Conservation (phyloP, 805 yeast genomes). For the Cephaloascus albidus region DNA sequence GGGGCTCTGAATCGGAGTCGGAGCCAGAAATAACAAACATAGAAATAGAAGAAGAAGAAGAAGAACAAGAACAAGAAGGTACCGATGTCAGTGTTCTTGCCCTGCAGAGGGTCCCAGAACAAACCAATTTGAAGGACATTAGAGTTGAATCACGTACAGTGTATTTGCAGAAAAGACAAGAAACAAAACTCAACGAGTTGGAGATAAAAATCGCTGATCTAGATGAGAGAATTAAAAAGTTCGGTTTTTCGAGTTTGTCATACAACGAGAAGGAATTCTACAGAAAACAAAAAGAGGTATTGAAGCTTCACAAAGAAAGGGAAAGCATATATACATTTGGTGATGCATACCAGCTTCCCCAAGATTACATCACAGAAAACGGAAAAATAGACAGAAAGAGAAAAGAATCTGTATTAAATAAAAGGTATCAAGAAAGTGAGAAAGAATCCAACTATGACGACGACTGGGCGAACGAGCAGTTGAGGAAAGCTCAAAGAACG, state of each 20-base stretch:
- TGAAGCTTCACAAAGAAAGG: slow-evolving; percentile 31
- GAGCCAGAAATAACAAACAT: background rate
- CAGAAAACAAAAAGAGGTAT: slow-evolving; percentile 37
- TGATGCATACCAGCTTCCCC: slow-evolving; percentile 45
- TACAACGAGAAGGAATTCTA: slow-evolving; percentile 42
- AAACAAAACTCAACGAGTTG: slow-evolving; percentile 30
- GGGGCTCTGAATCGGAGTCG: slow-evolving; percentile 3
- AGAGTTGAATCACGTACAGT: slow-evolving; percentile 26
- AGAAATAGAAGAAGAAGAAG: background rate
- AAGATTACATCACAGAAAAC: slow-evolving; percentile 40
- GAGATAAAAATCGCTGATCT: slow-evolving; percentile 37
- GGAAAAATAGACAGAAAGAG: slow-evolving; percentile 46
- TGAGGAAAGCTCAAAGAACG: slow-evolving; percentile 26
- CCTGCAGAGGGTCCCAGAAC: slow-evolving; percentile 3
- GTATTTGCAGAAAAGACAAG: slow-evolving; percentile 39
- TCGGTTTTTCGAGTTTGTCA: slow-evolving; percentile 48
- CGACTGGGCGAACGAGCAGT: slow-evolving; percentile 49
- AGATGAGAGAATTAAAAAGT: slow-evolving; percentile 36
- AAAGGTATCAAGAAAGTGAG: slow-evolving; percentile 14
- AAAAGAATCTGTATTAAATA: slow-evolving; percentile 40
- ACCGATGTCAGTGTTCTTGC: slow-evolving; percentile 17
- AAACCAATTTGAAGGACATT: background rate
- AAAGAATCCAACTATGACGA: slow-evolving; percentile 8
- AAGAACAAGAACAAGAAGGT: background rate
- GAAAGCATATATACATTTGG: slow-evolving; percentile 20